Conservation (phyloP, 805 yeast genomes). For the Saccharomyces paradoxus region DNA sequence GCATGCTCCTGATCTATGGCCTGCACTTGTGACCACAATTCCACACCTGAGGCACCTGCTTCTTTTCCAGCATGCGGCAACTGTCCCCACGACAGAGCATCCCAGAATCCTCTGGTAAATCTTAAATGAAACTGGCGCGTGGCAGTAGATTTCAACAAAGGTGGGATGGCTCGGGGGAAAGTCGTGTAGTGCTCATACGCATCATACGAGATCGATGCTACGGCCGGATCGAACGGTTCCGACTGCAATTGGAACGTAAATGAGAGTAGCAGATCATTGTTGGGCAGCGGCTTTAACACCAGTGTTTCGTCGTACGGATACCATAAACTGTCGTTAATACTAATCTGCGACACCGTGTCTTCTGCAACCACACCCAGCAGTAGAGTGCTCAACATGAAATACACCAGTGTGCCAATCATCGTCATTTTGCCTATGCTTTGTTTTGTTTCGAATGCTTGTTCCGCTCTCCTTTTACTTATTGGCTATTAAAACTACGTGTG, state of each 20-base stretch:
- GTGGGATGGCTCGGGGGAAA: constrained; percentile 78
- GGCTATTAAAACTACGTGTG: not conserved
- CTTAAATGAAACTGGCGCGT: constrained; percentile 74
- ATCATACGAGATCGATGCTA: constrained; percentile 15
- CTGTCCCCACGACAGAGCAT: constrained; percentile 76
- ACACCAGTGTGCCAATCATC: not conserved
- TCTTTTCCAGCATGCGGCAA: constrained; percentile 62
- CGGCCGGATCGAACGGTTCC: constrained; percentile 30
- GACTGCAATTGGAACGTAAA: constrained; percentile 64
- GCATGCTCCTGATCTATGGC: constrained; percentile 51
- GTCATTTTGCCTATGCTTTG: not conserved
- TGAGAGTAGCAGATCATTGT: constrained; percentile 59
- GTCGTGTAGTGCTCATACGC: constrained; percentile 45
- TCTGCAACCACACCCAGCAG: not conserved
- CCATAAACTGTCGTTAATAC: constrained; percentile 10
- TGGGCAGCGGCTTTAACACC: constrained; percentile 60
- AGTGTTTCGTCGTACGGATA: constrained; percentile 56
- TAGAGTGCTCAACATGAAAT: not conserved
- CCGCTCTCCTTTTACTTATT: constrained; percentile 40
- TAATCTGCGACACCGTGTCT: constrained; percentile 3
- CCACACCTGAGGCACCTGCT: constrained; percentile 94
- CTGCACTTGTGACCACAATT: constrained; percentile 79
- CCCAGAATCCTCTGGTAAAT: constrained; percentile 95
- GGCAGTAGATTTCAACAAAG: constrained; percentile 56
- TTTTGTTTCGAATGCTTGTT: constrained; percentile 68